Evolutionary conservation across 2,329 filamentous ascomycete genomes (phyloP).

Genomic region (Aureobasidium uvarum): DNA sequence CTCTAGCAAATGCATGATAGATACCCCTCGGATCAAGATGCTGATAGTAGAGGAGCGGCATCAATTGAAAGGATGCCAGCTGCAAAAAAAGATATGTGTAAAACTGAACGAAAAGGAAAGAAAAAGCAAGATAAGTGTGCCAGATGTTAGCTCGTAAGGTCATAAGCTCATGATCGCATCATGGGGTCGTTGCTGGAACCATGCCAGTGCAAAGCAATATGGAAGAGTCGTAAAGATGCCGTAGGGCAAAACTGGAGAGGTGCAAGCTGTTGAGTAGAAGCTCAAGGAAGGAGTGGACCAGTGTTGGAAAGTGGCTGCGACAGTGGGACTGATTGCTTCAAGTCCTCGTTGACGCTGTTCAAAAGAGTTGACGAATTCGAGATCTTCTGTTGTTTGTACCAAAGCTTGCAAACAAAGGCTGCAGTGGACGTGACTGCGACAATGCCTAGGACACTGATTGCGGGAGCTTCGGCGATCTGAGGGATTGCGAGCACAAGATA

Average conservation of each 20-base stretch:
- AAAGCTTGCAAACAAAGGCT: neutral
- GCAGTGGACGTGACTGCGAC: neutral
- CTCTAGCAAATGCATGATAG: conserved; percentile 4
- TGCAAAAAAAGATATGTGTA: neutral
- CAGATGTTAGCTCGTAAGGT: neutral
- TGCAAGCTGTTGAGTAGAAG: neutral
- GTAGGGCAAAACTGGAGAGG: neutral
- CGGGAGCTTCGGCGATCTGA: neutral
- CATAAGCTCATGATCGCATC: conserved; percentile 16
- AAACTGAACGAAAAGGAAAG: neutral
- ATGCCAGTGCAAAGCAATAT: neutral
- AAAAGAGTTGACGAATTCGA: neutral
- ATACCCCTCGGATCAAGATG: neutral
- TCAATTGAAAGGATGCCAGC: neutral
- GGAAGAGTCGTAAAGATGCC: neutral
- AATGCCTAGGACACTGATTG: neutral
- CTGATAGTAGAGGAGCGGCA: neutral
- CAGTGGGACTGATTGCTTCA: neutral
- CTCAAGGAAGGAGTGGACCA: neutral
- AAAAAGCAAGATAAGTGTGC: conserved; percentile 10
- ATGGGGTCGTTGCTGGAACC: neutral
- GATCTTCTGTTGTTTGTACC: conserved; percentile 19
- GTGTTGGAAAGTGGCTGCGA: neutral
- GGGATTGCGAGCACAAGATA: neutral
- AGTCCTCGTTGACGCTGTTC: neutral